Base-by-base conservation (phyloP, 2,329 filamentous ascomycete species). In the Neopestalotiopsis sp. region DNA sequence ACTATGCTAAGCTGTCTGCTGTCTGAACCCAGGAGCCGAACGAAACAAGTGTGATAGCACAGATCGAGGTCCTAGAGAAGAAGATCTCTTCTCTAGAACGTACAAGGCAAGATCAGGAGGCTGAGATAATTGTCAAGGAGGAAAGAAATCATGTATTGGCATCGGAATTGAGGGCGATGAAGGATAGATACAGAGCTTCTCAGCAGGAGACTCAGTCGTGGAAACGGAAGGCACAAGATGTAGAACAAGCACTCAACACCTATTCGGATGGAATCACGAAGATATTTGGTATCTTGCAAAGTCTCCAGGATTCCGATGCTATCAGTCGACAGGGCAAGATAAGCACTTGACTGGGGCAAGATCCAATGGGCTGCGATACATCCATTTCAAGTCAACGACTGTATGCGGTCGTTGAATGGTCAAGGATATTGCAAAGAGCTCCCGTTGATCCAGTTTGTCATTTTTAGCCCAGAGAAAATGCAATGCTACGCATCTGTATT, bases 171-270 rank as follows among this genome's bases (percentile, higher is more conserved):
- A 34, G 13, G 20, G 20, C 5, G 28, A 60, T 34, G 58, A 60
- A 34, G 28, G 58, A 60, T 60, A 60, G 24, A 30, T 60, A 60
- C 58, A 60, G 4, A 60, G 28, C 28, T 60, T 34, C 20, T 5
- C 20, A 60, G 58, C 58, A 30, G 20, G 58, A 60, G 58, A 60
- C 28, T 60, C 58, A 34, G 28, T 60, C 58, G 20, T 60, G 58
- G 58, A 30, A 30, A 24, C 2, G 38, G 24, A 60, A 34, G 58
- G 58, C 58, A 28, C 20, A 60, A 60, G 58, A 60, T 60, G 58
- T 4, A 60, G 58, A 60, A 17, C 58, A 60, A 60, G 24, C 28
- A 28, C 20, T 34, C 2, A 60, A 4, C 28, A 60, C 2, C 12
- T 60, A 60, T 60, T 60, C 58, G 2, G 30, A 60, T 9, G 58